A percentile compares a stretch with the other conserved stretches of the same genome.
Conservation (phyloP, 2,329 filamentous ascomycete genomes). For the Nannizziopsis barbatae region DNA sequence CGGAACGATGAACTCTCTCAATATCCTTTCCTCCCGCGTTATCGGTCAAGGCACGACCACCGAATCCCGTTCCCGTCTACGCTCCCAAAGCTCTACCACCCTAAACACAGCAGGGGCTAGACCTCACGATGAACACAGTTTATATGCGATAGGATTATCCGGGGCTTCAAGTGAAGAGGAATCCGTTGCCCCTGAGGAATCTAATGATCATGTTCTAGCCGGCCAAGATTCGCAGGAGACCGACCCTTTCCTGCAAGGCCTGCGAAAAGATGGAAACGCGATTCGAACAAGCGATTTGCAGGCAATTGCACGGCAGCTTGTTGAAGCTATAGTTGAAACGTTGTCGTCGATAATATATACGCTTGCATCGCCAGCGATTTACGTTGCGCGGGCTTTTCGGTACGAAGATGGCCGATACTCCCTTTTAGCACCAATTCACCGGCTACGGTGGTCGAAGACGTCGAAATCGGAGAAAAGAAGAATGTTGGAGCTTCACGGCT, state of each 20-base stretch:
- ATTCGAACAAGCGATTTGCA: constrained; percentile 34
- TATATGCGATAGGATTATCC: constrained; percentile 23
- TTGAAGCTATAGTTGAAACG: constrained; percentile 60
- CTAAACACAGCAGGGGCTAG: constrained; percentile 28
- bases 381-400: constrained; percentile 72
- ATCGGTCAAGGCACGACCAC: constrained; percentile 48
- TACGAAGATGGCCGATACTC: constrained; percentile 63
- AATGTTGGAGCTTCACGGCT: constrained; percentile 15
- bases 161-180: constrained; percentile 22
- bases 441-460: constrained; percentile 15
- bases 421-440: constrained; percentile 8
- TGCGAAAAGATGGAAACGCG: constrained; percentile 26
- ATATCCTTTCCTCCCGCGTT: constrained; percentile 80
- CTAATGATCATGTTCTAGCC: constrained; percentile 29
- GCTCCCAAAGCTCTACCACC: constrained; percentile 41
- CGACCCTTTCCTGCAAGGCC: constrained; percentile 51
- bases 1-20: constrained; percentile 87
- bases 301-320: constrained; percentile 56
- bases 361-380: constrained; percentile 67
- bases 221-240: constrained; percentile 47
- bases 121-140: constrained; percentile 35
- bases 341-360: constrained; percentile 69
- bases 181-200: constrained; percentile 30
- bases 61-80: constrained; percentile 42
- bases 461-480: constrained; percentile 7